Evolutionary conservation across 2,329 filamentous ascomycete genomes (phyloP).

Genomic region (Colletotrichum sp.): DNA sequence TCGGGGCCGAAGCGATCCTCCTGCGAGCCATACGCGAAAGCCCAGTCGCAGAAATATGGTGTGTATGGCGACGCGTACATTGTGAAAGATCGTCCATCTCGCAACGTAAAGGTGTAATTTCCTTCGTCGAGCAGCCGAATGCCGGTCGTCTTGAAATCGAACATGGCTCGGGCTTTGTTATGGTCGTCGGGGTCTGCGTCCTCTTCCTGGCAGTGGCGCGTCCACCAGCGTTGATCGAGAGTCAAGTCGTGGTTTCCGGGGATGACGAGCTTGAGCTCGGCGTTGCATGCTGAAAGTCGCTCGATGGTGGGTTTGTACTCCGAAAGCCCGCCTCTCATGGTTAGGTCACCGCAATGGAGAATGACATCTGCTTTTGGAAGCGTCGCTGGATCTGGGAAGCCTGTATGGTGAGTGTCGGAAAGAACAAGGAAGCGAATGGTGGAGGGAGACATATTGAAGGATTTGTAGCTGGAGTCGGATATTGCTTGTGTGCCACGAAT

Average conservation of each 20-base stretch:
- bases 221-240: neutral
- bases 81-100: neutral
- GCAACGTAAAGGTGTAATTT: neutral
- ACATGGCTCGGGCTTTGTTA: neutral
- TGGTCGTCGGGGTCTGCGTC: neutral
- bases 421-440: neutral
- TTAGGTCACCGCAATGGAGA: neutral
- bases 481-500: neutral
- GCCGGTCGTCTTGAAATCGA: neutral
- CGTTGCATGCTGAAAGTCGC: neutral
- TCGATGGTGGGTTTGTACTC: neutral
- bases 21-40: neutral
- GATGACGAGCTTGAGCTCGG: neutral
- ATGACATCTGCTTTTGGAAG: neutral
- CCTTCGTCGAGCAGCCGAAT: neutral
- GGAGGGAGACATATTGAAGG: neutral
- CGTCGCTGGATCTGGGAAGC: neutral
- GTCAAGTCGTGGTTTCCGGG: neutral
- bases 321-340: neutral
- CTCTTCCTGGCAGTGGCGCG: too few relatives aligned
- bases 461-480: neutral
- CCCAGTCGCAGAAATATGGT: neutral
- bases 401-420: neutral
- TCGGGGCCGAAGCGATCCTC: neutral
- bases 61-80: neutral